These are phyloP conservation scores for sunflower (Helianthus annuus) DNA, from an alignment of 129 eudicot genomes.

Conservation along the genomic window DNA sequence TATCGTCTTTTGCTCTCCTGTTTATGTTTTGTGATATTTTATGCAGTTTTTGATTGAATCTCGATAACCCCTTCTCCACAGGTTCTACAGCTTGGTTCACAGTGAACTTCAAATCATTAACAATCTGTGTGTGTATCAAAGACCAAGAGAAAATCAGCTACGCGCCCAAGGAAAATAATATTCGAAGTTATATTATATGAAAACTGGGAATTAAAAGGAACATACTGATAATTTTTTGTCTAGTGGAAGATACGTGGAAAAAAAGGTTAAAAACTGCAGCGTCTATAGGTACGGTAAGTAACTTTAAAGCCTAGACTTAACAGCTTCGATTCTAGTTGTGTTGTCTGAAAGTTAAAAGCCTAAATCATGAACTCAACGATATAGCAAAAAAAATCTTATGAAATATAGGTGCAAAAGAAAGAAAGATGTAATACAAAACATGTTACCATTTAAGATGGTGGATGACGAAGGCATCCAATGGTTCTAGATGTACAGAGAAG, in stretches of 20 bases:
- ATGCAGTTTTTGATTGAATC: constrained; percentile 73
- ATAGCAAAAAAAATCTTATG: background rate
- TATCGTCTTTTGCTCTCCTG: constrained; percentile 76
- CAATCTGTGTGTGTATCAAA: constrained; percentile 68
- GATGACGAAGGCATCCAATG: background rate
- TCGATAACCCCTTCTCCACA: constrained; percentile 80
- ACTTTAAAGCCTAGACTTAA: background rate
- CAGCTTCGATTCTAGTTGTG: background rate
- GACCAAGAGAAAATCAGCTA: constrained; percentile 2
- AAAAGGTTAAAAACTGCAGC: background rate
- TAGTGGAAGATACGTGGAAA: background rate
- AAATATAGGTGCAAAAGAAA: background rate
- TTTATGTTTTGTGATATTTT: constrained; percentile 87
- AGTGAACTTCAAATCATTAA: constrained; percentile 84
- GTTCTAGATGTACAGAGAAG: background rate
- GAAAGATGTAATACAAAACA: background rate
- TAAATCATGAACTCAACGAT: background rate
- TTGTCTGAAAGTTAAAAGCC: background rate
- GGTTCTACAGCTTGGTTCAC: constrained; percentile 91
- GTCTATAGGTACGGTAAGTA: background rate
- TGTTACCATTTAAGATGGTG: background rate
- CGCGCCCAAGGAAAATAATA: background rate
- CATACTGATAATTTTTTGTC: background rate
- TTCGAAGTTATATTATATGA: background rate
- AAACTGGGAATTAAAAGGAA: background rate